Conservation (phyloP, 805 yeast species). For the Ogataea methanolica region DNA sequence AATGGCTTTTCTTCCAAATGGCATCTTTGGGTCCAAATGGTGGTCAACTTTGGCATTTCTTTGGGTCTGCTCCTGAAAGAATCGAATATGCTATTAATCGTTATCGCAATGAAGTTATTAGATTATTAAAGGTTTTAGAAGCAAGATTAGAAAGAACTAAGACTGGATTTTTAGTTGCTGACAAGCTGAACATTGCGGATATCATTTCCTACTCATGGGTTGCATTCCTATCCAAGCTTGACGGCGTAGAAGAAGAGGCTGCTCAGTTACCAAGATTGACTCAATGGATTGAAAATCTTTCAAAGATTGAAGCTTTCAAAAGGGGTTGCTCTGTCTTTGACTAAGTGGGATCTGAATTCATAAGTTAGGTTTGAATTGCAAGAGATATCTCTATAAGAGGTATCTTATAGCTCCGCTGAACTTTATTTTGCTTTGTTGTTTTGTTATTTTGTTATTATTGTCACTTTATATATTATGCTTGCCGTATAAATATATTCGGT, state of each 20-base stretch:
- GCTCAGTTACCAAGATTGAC: conserved; percentile 35
- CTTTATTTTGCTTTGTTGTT: no score
- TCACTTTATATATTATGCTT: no score
- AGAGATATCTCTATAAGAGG: conserved; percentile 30
- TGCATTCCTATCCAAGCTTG: background rate
- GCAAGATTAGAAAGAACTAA: conserved; percentile 41
- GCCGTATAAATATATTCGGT: no score
- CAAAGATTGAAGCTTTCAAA: conserved; percentile 30
- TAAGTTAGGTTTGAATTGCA: background rate
- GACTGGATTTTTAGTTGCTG: conserved; percentile 56
- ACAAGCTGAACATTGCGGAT: conserved; percentile 57
- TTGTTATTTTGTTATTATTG: no score
- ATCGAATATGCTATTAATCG: conserved; percentile 51
- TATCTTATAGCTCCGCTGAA: conserved; percentile 29
- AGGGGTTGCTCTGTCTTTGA: conserved; percentile 21
- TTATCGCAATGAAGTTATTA: conserved; percentile 44
- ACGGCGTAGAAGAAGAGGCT: conserved; percentile 27
- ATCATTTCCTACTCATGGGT: conserved; percentile 47
- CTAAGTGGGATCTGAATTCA: background rate
- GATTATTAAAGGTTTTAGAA: conserved; percentile 53
- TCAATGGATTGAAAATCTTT: conserved; percentile 37
- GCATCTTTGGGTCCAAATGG: conserved; percentile 60
- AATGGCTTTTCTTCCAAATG: conserved; percentile 53
- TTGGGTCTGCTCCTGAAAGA: conserved; percentile 41
- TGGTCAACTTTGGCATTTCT: conserved; percentile 55